phyloP scores from a whole-genome alignment of 495 filamentous ascomycete genomes.

The Daldinia childiae region DNA sequence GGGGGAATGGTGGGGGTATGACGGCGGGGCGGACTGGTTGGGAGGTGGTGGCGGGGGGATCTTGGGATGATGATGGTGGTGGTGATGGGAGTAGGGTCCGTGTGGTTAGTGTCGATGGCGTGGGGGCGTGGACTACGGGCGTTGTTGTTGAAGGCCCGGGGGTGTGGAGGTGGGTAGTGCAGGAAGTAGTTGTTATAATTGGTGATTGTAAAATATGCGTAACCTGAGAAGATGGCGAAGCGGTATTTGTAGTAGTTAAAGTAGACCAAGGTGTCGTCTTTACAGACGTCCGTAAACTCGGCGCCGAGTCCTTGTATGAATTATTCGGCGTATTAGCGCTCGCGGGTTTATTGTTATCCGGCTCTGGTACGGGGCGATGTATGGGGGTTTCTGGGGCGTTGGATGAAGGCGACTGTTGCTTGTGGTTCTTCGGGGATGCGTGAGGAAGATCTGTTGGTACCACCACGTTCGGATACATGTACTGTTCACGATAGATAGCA shows the following conservation, averaged over 20 bases:
- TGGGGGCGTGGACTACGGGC: not conserved
- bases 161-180: not conserved
- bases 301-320: not conserved
- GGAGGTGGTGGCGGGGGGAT: not conserved
- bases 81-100: not conserved
- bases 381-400: not conserved
- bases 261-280: constrained; percentile 15
- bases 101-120: constrained; percentile 6
- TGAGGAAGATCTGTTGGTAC: constrained; percentile 10
- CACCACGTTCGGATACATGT: constrained; percentile 7
- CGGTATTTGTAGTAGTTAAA: constrained; percentile 1
- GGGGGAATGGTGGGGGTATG: too few relatives aligned
- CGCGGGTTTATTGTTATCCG: not conserved
- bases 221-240: not conserved
- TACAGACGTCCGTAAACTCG: constrained; percentile 8
- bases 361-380: constrained; percentile 30
- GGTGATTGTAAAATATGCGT: not conserved
- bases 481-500: constrained; percentile 28
- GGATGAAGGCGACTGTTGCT: constrained; percentile 30
- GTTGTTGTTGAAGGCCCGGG: not conserved
- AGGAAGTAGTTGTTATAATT: not conserved
- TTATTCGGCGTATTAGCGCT: not conserved
- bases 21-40: not conserved
- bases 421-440: constrained; percentile 24
- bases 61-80: not conserved